Evolutionary conservation across 192 early-diverging fungal species (phyloP).

Genomic region (Backusella tuberculispora): DNA sequence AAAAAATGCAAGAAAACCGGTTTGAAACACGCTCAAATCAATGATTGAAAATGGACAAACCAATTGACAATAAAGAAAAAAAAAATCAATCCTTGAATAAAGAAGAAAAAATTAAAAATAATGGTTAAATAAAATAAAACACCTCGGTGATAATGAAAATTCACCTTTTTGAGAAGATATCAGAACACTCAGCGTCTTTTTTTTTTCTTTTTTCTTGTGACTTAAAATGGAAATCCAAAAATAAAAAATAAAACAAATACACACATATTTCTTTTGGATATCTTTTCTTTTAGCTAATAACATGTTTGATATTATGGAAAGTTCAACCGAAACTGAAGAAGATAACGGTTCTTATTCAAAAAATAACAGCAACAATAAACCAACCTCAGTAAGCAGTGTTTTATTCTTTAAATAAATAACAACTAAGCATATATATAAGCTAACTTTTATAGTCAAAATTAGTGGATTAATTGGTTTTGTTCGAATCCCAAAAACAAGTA

Average conservation of each 20-base stretch:
- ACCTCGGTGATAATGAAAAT: neutral
- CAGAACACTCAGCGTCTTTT: neutral
- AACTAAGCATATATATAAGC: neutral
- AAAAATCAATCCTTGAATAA: neutral
- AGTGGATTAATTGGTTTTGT: slow-evolving; percentile 83
- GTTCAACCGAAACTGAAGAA: neutral
- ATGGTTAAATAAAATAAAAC: neutral
- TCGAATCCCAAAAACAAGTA: slow-evolving; percentile 76
- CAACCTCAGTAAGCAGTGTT: slow-evolving; percentile 5
- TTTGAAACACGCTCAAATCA: no score
- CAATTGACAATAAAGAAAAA: neutral
- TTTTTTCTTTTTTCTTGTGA: neutral
- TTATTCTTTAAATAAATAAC: neutral
- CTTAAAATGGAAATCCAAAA: neutral
- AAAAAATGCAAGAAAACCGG: no score
- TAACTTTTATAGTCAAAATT: slow-evolving; percentile 33
- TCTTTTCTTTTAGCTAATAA: neutral
- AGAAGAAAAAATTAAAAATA: neutral
- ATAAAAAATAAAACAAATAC: neutral
- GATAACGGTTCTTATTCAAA: neutral
- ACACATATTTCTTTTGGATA: neutral
- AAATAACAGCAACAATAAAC: neutral
- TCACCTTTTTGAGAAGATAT: neutral
- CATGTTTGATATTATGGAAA: neutral
- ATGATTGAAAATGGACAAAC: no score